These are phyloP conservation scores for Solanum aculeatissimum DNA, from an alignment of 305 asterid species.

Conservation along the genomic window DNA sequence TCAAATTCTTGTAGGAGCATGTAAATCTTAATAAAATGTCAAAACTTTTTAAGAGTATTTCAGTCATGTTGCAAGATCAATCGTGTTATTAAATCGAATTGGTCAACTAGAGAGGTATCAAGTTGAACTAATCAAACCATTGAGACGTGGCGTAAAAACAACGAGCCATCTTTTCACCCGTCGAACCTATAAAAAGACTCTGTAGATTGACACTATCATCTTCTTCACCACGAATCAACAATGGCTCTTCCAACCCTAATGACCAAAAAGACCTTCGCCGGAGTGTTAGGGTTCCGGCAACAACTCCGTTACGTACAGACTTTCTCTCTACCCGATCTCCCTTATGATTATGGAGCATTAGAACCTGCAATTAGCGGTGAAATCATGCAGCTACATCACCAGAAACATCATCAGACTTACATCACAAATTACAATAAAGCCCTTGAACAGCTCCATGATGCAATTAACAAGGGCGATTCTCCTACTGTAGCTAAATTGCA, in stretches of 20 bases:
- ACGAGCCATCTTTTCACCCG: neutral
- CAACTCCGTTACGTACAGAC: neutral
- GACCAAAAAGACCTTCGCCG: neutral
- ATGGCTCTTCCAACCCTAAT: constrained; percentile 1
- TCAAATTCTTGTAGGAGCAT: too few relatives aligned
- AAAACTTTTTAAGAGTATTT: too few relatives aligned
- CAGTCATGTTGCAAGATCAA: too few relatives aligned
- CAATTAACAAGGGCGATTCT: neutral
- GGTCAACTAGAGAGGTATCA: too few relatives aligned
- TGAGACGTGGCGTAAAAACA: neutral
- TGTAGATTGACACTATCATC: neutral
- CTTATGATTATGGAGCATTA: constrained; percentile 12
- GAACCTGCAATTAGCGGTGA: constrained; percentile 11
- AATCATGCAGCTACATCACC: constrained; percentile 14
- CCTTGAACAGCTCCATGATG: constrained; percentile 7
- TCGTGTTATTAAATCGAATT: too few relatives aligned
- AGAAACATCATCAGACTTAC: constrained; percentile 15
- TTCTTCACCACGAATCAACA: neutral
- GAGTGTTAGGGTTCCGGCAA: neutral
- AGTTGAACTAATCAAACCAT: neutral
- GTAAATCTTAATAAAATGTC: too few relatives aligned
- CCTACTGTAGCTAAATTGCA: constrained; percentile 7
- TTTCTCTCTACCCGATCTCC: constrained; percentile 10
- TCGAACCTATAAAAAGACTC: neutral
- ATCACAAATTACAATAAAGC: constrained; percentile 11